Percentiles rank a stretch among this genome's conserved stretches.
Conservation (phyloP, 176 grass and related monocot genomes). For the Ensete ventricosum region DNA sequence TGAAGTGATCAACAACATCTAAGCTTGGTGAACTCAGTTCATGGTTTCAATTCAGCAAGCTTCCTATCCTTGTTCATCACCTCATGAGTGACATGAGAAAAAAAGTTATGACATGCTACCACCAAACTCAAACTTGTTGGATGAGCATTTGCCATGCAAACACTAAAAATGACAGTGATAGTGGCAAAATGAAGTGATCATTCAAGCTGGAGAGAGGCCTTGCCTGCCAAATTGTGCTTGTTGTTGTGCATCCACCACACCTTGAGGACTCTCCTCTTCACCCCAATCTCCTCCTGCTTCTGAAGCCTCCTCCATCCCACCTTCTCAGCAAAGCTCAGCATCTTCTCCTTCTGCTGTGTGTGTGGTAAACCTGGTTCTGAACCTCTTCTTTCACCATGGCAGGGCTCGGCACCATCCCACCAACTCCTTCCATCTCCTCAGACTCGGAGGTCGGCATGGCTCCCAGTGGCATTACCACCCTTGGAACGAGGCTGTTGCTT, state of each 20-base stretch:
- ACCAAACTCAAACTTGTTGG: not conserved
- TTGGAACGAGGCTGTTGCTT: not conserved
- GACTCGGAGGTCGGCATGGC: constrained; percentile 7
- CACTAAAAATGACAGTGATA: not conserved
- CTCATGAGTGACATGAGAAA: too few species aligned
- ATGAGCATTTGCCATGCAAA: not conserved
- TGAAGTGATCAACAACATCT: too few species aligned
- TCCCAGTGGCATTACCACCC: constrained; percentile 16
- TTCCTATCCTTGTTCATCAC: too few species aligned
- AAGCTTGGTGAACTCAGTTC: too few species aligned
- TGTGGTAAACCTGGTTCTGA: constrained; percentile 13
- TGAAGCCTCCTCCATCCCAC: constrained; percentile 19
- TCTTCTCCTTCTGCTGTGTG: constrained; percentile 21
- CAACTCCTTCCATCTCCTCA: constrained; percentile 16
- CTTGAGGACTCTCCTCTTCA: constrained; percentile 23
- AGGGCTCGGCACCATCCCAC: constrained; percentile 1
- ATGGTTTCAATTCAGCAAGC: too few species aligned
- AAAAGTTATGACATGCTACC: not conserved
- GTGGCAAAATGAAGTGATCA: not conserved
- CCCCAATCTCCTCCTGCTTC: constrained; percentile 19
- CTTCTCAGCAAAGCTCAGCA: constrained; percentile 18
- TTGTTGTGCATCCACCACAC: constrained; percentile 25
- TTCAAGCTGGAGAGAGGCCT: constrained; percentile 7
- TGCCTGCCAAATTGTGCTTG: constrained; percentile 16
- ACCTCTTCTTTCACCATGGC: constrained; percentile 18